Evolutionary conservation across 208 protist genomes (phyloP).

Genomic region (Trypanosoma melophagium): DNA sequence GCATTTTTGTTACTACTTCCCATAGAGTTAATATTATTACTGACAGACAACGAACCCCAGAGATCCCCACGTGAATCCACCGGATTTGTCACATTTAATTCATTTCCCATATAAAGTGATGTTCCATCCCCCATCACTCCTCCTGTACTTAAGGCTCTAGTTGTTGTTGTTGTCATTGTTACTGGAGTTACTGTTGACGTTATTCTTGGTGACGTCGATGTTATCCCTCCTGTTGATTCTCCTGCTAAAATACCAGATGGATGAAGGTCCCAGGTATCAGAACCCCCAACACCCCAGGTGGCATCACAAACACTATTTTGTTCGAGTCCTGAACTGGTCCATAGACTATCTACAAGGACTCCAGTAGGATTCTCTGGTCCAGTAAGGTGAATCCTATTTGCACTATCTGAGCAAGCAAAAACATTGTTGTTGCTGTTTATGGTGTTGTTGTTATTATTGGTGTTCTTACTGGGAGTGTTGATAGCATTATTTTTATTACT

Average conservation of each 20-base stretch:
- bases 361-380: slow-evolving; percentile 9
- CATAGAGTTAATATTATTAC: not conserved
- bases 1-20: not conserved
- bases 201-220: not conserved
- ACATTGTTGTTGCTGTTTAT: not conserved
- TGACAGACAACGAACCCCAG: slow-evolving; percentile 12
- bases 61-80: slow-evolving; percentile 1
- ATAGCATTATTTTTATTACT: no score
- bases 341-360: slow-evolving; percentile 9
- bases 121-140: not conserved
- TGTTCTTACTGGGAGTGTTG: not conserved
- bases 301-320: slow-evolving; percentile 1
- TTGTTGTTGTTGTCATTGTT: not conserved
- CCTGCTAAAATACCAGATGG: not conserved
- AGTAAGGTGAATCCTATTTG: not conserved
- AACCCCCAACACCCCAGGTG: slow-evolving; percentile 22
- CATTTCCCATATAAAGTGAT: slow-evolving; percentile 1
- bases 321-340: slow-evolving; percentile 9
- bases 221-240: not conserved
- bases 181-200: not conserved
- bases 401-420: not conserved
- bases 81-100: not conserved
- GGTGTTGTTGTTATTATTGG: not conserved
- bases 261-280: slow-evolving; percentile 10
- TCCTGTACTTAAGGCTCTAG: not conserved